Evolutionary conservation across 805 yeast species (phyloP), one percentile per base, ranked within the genome.

Genomic region (Saturnispora mendoncae): DNA sequence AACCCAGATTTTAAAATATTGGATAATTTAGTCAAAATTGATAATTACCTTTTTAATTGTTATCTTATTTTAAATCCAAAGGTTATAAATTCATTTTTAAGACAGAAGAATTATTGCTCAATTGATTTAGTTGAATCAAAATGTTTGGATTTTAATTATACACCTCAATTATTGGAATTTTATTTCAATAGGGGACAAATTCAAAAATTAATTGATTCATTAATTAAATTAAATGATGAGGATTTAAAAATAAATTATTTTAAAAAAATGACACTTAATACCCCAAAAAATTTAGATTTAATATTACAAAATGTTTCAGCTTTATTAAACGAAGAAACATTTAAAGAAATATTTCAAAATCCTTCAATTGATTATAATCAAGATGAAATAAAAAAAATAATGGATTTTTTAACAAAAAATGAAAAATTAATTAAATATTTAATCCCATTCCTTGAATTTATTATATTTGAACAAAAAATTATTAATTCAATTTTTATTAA

Each of bases 81-180:
- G 46, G 67, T 90, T 56, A 71, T 90, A 12, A 95, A 90, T 0
- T 92, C 97, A 0, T 71, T 90, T 17, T 67, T 90, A 4, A 67
- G 97, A 37, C 69, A 86, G 2, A 72, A 75, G 21, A 92, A 88
- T 57, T 66, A 68, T 49, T 86, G 97, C 62, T 79, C 80, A 51
- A 69, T 80, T 4, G 64, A 66, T 2, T 67, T 74, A 2, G 94
- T 85, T 2, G 73, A 74, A 37, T 57, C 61, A 9, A 69, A 73
- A 38, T 68, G 86, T 23, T 57, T 68, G 9, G 54, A 61, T 4
- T 63, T 69, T 6, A 62, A 66, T 3, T 70, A 74, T 53, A 73
- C 74, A 50, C 71, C 72, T 25, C 96, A 86, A 51, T 65, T 88
- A 32, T 69, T 85, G 7, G 94, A 84, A 52, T 88, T 84, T 53